phyloP scores from a whole-genome alignment of 345 rosid species.

The Eucalyptus lansdowneana region DNA sequence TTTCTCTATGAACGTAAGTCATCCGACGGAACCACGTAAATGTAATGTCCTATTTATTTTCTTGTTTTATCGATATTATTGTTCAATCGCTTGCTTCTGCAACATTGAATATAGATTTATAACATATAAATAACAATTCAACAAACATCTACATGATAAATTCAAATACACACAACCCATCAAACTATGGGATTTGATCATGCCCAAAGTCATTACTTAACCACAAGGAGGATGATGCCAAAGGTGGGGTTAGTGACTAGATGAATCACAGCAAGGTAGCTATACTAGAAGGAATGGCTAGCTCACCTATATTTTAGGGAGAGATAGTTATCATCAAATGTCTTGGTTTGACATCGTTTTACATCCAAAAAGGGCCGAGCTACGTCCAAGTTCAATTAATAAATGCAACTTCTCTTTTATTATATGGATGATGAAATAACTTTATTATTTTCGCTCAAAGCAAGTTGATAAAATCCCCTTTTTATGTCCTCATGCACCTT shows the following conservation, averaged over 20 bases:
- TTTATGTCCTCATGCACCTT: neutral
- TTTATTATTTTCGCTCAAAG: neutral
- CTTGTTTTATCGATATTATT: too few relatives aligned
- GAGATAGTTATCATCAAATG: neutral
- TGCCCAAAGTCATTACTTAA: neutral
- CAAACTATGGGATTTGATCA: neutral
- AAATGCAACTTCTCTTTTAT: neutral
- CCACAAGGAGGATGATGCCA: neutral
- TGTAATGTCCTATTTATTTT: too few relatives aligned
- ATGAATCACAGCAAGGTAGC: neutral
- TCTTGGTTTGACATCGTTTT: neutral
- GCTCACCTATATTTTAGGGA: neutral
- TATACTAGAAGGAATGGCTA: neutral
- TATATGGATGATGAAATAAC: neutral
- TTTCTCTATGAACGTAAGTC: too few relatives aligned
- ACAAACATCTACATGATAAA: too few relatives aligned
- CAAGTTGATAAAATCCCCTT: neutral
- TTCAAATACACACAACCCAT: neutral
- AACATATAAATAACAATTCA: neutral
- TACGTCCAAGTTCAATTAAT: neutral
- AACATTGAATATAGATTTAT: neutral
- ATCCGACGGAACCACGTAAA: fast-evolving
- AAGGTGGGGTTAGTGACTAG: neutral
- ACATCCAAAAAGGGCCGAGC: neutral
- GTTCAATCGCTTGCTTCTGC: neutral